These are phyloP conservation scores for Endocalyx cinctus DNA, from an alignment of 2,329 filamentous ascomycete species.

Conservation along the genomic window DNA sequence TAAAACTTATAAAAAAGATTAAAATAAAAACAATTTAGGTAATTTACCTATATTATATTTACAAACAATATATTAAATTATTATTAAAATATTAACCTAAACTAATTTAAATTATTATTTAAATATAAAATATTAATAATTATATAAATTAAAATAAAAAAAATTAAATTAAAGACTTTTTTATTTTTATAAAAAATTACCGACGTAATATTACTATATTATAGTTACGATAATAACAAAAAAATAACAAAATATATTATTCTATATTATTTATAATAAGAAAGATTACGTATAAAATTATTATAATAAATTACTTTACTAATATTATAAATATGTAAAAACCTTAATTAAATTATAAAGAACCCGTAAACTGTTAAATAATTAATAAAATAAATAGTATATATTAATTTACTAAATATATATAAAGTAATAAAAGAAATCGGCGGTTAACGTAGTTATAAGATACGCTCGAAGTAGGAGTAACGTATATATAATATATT, in stretches of 20 bases:
- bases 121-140: background rate
- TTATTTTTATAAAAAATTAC: background rate
- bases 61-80: background rate
- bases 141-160: background rate
- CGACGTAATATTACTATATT: background rate
- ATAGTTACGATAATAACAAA: background rate
- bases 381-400: background rate
- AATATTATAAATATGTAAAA: background rate
- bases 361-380: background rate
- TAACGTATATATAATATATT: conserved; percentile 2
- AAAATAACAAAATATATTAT: background rate
- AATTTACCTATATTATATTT: background rate
- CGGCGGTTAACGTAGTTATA: background rate
- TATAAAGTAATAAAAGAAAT: background rate
- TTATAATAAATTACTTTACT: background rate
- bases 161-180: background rate
- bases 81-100: background rate
- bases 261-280: background rate
- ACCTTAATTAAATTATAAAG: background rate
- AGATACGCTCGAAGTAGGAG: background rate
- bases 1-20: background rate
- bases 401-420: background rate
- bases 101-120: background rate
- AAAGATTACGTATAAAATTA: background rate
- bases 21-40: background rate